These are phyloP conservation scores for Melanopsichium pennsylvanicum DNA, from an alignment of 1,284 basidiomycete species.

Conservation along the genomic window DNA sequence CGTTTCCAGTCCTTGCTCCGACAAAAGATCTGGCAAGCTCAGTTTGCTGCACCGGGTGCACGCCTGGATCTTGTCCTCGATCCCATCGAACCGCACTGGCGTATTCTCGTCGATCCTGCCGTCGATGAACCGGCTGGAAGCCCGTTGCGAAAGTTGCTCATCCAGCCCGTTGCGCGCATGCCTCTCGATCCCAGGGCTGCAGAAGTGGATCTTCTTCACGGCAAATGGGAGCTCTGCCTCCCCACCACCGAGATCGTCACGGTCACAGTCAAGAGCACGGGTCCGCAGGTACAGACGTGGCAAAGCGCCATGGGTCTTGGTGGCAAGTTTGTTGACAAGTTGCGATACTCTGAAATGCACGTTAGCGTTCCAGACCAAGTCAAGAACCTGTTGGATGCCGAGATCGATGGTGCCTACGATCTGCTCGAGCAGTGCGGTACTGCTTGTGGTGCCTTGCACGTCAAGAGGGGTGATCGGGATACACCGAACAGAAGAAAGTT, in stretches of 20 bases:
- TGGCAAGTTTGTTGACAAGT: slow-evolving; percentile 74
- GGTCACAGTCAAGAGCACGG: slow-evolving; percentile 74
- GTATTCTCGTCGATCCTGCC: slow-evolving; percentile 73
- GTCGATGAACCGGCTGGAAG: slow-evolving; percentile 79
- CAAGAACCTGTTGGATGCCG: slow-evolving; percentile 74
- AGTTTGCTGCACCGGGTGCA: slow-evolving; percentile 78
- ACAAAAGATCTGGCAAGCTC: slow-evolving; percentile 84
- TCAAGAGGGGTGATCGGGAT: slow-evolving; percentile 69
- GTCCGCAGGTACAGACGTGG: slow-evolving; percentile 82
- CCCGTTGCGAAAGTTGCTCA: slow-evolving; percentile 77
- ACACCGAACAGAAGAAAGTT: slow-evolving; percentile 67
- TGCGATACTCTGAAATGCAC: slow-evolving; percentile 75
- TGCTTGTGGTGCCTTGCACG: slow-evolving; percentile 85
- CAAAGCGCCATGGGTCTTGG: slow-evolving; percentile 81
- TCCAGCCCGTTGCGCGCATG: slow-evolving; percentile 81
- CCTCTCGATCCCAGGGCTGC: slow-evolving; percentile 64
- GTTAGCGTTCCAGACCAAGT: slow-evolving; percentile 72
- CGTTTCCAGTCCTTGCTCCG: slow-evolving; percentile 66
- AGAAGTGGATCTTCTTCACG: slow-evolving; percentile 71
- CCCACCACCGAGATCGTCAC: slow-evolving; percentile 73
- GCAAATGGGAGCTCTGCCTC: slow-evolving; percentile 82
- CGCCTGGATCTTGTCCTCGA: slow-evolving; percentile 80
- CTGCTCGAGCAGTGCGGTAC: slow-evolving; percentile 87
- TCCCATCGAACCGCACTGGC: slow-evolving; percentile 84
- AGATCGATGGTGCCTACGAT: slow-evolving; percentile 80